phyloP scores from a whole-genome alignment of 2,329 filamentous ascomycete species.

The Ploettnerulaceae sp. region DNA sequence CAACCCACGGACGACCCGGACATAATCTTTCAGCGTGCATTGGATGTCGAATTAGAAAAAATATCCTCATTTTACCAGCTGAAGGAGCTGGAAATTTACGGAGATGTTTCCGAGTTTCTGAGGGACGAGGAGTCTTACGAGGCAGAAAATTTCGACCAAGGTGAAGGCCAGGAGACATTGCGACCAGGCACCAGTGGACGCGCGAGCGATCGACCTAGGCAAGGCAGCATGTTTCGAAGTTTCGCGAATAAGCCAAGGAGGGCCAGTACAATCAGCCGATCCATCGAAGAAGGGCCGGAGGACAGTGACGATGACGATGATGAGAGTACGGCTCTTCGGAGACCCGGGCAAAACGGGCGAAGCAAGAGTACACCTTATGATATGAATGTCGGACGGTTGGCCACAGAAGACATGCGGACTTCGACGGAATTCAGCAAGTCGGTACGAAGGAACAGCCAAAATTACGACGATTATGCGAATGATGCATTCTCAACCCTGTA shows the following conservation, averaged over 20 bases:
- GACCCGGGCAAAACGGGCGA: slow-evolving; percentile 33
- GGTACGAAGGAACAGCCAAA: slow-evolving; percentile 57
- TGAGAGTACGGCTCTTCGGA: slow-evolving; percentile 46
- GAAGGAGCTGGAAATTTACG: slow-evolving; percentile 83
- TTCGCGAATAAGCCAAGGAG: slow-evolving; percentile 43
- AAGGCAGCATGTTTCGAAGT: slow-evolving; percentile 48
- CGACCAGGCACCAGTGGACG: slow-evolving; percentile 42
- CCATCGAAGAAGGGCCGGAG: slow-evolving; percentile 52
- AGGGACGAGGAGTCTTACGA: slow-evolving; percentile 66
- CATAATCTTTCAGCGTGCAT: slow-evolving; percentile 70
- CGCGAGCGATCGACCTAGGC: slow-evolving; percentile 39
- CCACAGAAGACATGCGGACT: slow-evolving; percentile 51
- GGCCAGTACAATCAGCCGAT: slow-evolving; percentile 41
- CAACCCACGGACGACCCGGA: slow-evolving; percentile 65
- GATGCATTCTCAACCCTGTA: slow-evolving; percentile 64
- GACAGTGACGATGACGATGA: slow-evolving; percentile 64
- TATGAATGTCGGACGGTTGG: slow-evolving; percentile 14
- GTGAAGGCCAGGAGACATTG: slow-evolving; percentile 32
- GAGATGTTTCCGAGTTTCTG: slow-evolving; percentile 73
- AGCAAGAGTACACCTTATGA: slow-evolving; percentile 33
- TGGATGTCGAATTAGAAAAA: slow-evolving; percentile 90
- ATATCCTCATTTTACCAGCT: slow-evolving; percentile 84
- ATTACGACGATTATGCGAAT: slow-evolving; percentile 75
- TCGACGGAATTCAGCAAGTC: slow-evolving; percentile 57
- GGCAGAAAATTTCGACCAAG: slow-evolving; percentile 33